These are phyloP conservation scores for Hemisphaericaspora subhashii DNA, from an alignment of 1,139 yeast species.

Conservation along the genomic window DNA sequence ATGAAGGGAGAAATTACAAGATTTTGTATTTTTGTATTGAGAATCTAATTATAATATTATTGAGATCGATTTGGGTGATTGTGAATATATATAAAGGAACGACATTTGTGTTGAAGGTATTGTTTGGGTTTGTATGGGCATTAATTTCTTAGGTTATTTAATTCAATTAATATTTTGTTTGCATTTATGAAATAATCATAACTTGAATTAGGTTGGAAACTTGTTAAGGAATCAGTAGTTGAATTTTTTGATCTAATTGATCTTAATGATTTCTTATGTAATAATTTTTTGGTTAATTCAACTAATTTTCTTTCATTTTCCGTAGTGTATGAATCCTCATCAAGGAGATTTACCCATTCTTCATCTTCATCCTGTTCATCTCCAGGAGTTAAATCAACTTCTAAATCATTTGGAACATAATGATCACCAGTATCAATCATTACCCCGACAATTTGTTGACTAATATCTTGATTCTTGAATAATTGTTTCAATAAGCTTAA, in stretches of 20 bases:
- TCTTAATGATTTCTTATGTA: slow-evolving; percentile 12
- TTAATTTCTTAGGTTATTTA: slow-evolving; percentile 14
- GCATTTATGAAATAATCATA: slow-evolving; percentile 29
- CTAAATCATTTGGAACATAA: slow-evolving; percentile 23
- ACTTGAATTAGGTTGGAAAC: slow-evolving; percentile 1
- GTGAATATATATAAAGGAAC: slow-evolving; percentile 55
- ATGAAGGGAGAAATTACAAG: slow-evolving; percentile 28
- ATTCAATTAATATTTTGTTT: slow-evolving; percentile 23
- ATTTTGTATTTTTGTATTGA: slow-evolving; percentile 42
- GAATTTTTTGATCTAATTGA: slow-evolving; percentile 1
- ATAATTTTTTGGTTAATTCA: slow-evolving; percentile 18
- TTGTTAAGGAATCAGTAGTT: neutral
- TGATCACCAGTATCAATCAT: slow-evolving; percentile 41
- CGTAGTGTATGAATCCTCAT: slow-evolving; percentile 6
- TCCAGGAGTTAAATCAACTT: slow-evolving; percentile 10
- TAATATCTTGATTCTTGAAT: slow-evolving; percentile 13
- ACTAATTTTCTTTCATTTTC: slow-evolving; percentile 16
- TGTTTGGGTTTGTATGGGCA: slow-evolving; percentile 37
- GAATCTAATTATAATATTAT: slow-evolving; percentile 54
- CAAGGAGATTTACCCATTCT: slow-evolving; percentile 4
- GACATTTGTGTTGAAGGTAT: slow-evolving; percentile 28
- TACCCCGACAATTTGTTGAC: slow-evolving; percentile 31
- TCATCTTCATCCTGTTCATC: slow-evolving; percentile 4
- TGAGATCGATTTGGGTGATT: slow-evolving; percentile 72
- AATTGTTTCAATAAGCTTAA: slow-evolving; percentile 16